phyloP scores from a whole-genome alignment of 2,329 filamentous ascomycete species.

The Cytospora piceicola region DNA sequence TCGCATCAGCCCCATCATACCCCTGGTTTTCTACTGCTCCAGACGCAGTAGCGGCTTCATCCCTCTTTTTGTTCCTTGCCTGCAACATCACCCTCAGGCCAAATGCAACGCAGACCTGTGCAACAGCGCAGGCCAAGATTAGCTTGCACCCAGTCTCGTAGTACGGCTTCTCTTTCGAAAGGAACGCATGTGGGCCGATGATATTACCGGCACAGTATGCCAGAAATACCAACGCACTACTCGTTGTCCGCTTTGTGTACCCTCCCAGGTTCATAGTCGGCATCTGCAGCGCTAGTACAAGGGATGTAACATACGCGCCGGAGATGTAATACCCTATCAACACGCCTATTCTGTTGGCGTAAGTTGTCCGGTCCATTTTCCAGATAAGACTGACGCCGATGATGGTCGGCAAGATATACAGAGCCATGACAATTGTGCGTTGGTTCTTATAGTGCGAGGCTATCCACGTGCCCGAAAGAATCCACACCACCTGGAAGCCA shows the following conservation, averaged over 20 bases:
- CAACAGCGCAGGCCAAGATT: slow-evolving; percentile 50
- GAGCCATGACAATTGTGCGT: slow-evolving; percentile 56
- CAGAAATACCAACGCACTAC: slow-evolving; percentile 50
- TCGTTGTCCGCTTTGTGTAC: slow-evolving; percentile 52
- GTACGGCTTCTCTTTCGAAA: slow-evolving; percentile 48
- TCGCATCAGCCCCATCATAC: slow-evolving; percentile 38
- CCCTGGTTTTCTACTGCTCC: slow-evolving; percentile 35
- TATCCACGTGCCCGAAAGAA: slow-evolving; percentile 56
- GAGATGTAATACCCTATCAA: slow-evolving; percentile 57
- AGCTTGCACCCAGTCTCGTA: slow-evolving; percentile 58
- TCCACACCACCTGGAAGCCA: slow-evolving; percentile 56
- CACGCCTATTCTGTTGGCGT: slow-evolving; percentile 48
- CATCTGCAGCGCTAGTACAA: slow-evolving; percentile 58
- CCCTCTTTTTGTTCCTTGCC: slow-evolving; percentile 45
- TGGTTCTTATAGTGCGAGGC: slow-evolving; percentile 55
- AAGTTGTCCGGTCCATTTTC: slow-evolving; percentile 45
- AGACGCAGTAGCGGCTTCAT: slow-evolving; percentile 36
- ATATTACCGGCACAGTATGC: slow-evolving; percentile 53
- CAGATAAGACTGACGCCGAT: slow-evolving; percentile 54
- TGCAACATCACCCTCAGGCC: slow-evolving; percentile 42
- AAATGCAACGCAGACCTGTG: slow-evolving; percentile 45
- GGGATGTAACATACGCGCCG: slow-evolving; percentile 52
- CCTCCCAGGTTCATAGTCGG: slow-evolving; percentile 53
- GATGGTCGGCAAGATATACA: slow-evolving; percentile 56
- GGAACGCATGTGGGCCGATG: slow-evolving; percentile 51